Evolutionary conservation across 108 stramenopile species (phyloP).

Genomic region (Stephanodiscus triporus): DNA sequence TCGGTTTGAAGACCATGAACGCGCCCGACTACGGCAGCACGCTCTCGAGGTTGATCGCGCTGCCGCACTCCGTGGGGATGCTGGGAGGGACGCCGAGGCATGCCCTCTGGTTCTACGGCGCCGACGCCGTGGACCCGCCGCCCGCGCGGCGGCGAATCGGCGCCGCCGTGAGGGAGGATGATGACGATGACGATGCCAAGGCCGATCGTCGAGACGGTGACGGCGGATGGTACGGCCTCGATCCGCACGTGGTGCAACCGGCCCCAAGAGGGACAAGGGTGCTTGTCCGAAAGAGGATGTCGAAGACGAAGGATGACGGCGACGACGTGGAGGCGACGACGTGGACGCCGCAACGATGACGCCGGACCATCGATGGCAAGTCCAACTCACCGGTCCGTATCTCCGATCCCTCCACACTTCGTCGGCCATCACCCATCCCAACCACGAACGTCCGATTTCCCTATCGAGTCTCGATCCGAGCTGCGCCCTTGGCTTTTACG

Average conservation of each 20-base stretch:
- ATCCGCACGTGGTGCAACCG: conserved; percentile 86
- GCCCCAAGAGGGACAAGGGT: conserved; percentile 59
- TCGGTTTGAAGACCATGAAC: conserved; percentile 29
- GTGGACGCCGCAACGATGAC: not conserved
- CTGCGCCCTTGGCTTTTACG: conserved; percentile 88
- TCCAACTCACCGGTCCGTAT: conserved; percentile 69
- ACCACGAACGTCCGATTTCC: conserved; percentile 52
- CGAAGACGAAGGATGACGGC: not conserved
- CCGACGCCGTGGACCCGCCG: conserved; percentile 45
- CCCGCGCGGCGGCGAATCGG: no score
- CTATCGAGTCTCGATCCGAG: conserved; percentile 86
- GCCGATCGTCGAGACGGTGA: conserved; percentile 40
- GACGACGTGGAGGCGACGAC: not conserved
- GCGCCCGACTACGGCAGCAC: conserved; percentile 46
- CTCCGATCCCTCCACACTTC: conserved; percentile 73
- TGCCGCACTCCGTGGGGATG: conserved; percentile 86
- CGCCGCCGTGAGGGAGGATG: no score
- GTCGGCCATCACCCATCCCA: conserved; percentile 36
- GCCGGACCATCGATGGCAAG: conserved; percentile 20
- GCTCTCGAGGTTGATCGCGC: conserved; percentile 62
- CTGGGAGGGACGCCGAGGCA: conserved; percentile 87
- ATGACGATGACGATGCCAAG: not conserved
- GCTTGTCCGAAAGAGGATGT: conserved; percentile 15
- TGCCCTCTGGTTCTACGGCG: conserved; percentile 91
- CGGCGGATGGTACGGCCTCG: conserved; percentile 75